Conservation (phyloP, 805 yeast genomes). For the Sugiyamaella qingdaonensis region DNA sequence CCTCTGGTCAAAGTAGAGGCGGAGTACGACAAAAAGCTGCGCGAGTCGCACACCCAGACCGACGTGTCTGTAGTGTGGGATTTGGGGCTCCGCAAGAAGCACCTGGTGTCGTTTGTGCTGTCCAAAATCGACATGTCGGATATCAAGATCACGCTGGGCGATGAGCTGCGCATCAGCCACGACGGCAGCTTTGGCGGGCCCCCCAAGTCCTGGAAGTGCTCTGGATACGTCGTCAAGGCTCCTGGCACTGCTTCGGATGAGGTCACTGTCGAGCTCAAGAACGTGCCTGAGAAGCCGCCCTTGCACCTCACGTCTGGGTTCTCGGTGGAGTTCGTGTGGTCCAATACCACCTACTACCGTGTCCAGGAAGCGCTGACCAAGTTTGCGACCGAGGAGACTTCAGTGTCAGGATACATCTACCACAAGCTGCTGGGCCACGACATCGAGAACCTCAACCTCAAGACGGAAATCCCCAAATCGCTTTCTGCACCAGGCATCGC, state of each 20-base stretch:
- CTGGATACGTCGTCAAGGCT: conserved; percentile 65
- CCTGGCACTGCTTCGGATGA: conserved; percentile 66
- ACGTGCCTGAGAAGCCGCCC: conserved; percentile 40
- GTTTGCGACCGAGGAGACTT: conserved; percentile 66
- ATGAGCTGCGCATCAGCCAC: conserved; percentile 67
- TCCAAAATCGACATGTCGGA: conserved; percentile 64
- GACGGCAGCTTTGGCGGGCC: conserved; percentile 47
- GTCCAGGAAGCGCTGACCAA: conserved; percentile 73
- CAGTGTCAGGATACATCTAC: conserved; percentile 70
- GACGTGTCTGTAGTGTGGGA: conserved; percentile 74
- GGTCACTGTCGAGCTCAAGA: conserved; percentile 63
- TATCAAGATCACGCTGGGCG: conserved; percentile 76
- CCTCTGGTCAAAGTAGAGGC: conserved; percentile 81
- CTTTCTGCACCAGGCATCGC: conserved; percentile 60
- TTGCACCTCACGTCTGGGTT: conserved; percentile 60
- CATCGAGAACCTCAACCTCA: conserved; percentile 45
- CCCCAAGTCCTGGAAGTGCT: conserved; percentile 64
- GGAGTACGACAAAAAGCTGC: conserved; percentile 64
- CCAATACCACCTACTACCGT: conserved; percentile 73
- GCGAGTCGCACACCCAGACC: conserved; percentile 73
- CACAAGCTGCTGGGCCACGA: conserved; percentile 79
- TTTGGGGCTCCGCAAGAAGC: conserved; percentile 56
- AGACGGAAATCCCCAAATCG: conserved; percentile 49
- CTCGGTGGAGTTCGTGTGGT: conserved; percentile 87
- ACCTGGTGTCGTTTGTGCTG: conserved; percentile 63